Base-by-base conservation (phyloP, 495 filamentous ascomycete species). In the Talaromyces liani region DNA sequence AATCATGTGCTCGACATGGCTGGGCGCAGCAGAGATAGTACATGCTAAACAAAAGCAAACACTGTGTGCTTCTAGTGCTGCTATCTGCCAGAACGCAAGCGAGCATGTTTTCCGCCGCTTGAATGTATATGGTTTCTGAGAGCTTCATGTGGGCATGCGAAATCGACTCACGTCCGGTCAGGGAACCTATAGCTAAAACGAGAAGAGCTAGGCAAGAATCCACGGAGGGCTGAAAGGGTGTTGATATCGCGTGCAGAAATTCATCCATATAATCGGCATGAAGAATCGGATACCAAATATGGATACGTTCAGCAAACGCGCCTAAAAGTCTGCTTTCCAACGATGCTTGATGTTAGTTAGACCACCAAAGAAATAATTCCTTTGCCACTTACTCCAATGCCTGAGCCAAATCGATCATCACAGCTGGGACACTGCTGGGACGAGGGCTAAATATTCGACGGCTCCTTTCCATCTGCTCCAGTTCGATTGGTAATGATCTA, bases 171-270 rank as follows among this genome's bases (percentile, higher is more conserved):
- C 0, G 18, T 54, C 49, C n/a, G n/a, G 49, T n/a, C 49, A 54
- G 49, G 22, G 49, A n/a, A 54, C 49, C 49, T 54, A 54, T 54
- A 9, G 49, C 49, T 54, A 54, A 54, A 54, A 54, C 49, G 18
- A 54, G 49, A n/a, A 54, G 49, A 54, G 49, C 49, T 54, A 54
- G 49, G 49, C 49, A 54, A 54, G 49, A 54, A 24, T 54, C 49
- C n/a, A 54, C 24, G 18, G 49, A 54, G 49, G 49, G 49, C 24
- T 54, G 49, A n/a, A 54, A 54, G 18, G 49, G 49, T 12, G n/a
- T 54, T 54, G 49, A 54, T 54, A 54, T 27, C 49, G 49, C 49
- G 6, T 24, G n/a, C 49, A 54, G 49, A 54, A 54, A 54, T 54
- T 54, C 49, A 54, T 54, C 49, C 49, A 54, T 54, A 20, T 54